Conservation (phyloP, 164 flowering plant genomes). For the Sedum album region DNA sequence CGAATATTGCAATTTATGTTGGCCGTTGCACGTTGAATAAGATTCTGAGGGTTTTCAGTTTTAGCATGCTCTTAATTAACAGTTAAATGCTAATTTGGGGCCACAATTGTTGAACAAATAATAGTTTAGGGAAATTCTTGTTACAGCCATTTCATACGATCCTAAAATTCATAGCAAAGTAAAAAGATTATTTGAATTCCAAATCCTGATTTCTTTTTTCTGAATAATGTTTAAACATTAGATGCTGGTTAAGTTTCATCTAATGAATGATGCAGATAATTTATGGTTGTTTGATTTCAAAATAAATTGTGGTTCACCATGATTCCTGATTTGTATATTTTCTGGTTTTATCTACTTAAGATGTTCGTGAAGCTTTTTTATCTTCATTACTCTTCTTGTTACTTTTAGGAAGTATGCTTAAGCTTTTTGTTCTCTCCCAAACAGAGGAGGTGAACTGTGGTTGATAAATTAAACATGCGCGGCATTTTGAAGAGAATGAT, state of each 20-base stretch:
- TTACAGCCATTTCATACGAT: background rate
- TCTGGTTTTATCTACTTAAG: background rate
- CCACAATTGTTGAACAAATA: background rate
- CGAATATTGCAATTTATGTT: too few relatives aligned
- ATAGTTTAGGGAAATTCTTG: background rate
- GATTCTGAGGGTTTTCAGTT: too few relatives aligned
- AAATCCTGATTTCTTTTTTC: too few relatives aligned
- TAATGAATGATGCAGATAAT: too few relatives aligned
- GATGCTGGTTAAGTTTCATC: too few relatives aligned
- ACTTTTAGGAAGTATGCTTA: background rate
- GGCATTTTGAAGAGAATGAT: constrained; percentile 88
- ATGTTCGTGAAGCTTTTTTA: background rate
- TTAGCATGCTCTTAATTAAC: too few relatives aligned
- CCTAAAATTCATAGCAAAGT: background rate
- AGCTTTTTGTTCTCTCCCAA: constrained; percentile 14
- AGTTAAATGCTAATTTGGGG: too few relatives aligned
- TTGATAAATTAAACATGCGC: constrained; percentile 98
- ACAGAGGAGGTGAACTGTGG: constrained; percentile 87
- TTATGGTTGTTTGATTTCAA: too few relatives aligned
- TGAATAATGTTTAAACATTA: too few relatives aligned
- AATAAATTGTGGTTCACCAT: background rate
- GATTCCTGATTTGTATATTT: background rate
- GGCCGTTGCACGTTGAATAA: too few relatives aligned
- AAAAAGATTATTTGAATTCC: too few relatives aligned
- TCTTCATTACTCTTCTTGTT: background rate